Evolutionary conservation across 1,139 yeast genomes (phyloP).

Genomic region (Taiozyma sp.): DNA sequence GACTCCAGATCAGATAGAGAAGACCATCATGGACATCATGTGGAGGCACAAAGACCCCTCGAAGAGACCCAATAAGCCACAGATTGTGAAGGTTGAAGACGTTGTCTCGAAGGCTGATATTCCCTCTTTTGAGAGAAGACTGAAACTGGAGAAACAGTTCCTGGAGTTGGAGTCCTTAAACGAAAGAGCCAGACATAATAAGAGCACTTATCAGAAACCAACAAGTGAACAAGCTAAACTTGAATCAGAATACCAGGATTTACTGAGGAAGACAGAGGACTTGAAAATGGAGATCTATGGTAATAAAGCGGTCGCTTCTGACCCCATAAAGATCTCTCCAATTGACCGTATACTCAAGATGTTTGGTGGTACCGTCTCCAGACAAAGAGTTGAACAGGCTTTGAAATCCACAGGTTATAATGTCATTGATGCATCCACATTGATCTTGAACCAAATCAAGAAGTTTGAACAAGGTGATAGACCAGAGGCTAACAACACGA

Average conservation of each 20-base stretch:
- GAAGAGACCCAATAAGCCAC: conserved; percentile 7
- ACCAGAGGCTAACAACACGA: neutral
- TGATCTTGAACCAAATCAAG: conserved; percentile 17
- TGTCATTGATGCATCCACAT: conserved; percentile 18
- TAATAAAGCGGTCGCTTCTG: conserved; percentile 6
- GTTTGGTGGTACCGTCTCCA: conserved; percentile 16
- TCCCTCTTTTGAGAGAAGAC: conserved; percentile 21
- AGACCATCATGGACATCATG: conserved; percentile 32
- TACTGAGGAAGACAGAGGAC: conserved; percentile 13
- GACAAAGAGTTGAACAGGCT: conserved; percentile 19
- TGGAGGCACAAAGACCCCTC: conserved; percentile 34
- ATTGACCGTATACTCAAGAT: conserved; percentile 17
- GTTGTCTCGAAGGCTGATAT: conserved; percentile 18
- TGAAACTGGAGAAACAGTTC: conserved; percentile 19
- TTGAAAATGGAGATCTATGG: conserved; percentile 17
- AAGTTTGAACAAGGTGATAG: neutral
- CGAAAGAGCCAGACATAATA: conserved; percentile 2
- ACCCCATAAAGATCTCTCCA: conserved; percentile 14
- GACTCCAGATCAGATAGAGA: conserved; percentile 23
- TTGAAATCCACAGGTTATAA: conserved; percentile 19
- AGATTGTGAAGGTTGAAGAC: conserved; percentile 18
- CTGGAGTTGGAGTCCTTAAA: conserved; percentile 13
- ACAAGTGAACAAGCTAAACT: neutral
- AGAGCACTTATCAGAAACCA: neutral
- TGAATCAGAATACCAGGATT: conserved; percentile 12